Conservation (phyloP, 306 rosid species). For the Sicyos baderoa region DNA sequence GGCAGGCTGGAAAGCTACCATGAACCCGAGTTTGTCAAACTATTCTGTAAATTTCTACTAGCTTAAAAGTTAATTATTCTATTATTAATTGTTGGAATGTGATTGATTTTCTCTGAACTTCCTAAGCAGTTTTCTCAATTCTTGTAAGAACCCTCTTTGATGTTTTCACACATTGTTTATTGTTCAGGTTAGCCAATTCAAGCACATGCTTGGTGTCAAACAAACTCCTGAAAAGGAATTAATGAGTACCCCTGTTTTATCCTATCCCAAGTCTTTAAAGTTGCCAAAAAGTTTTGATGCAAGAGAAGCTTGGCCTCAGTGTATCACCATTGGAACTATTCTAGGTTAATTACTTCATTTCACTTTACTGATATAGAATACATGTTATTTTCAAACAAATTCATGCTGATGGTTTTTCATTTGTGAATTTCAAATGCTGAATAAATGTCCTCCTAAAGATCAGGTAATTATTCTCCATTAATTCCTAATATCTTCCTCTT, state of each 20-base stretch:
- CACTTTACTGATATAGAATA: constrained; percentile 13
- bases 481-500: background rate
- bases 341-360: constrained; percentile 40
- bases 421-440: constrained; percentile 31
- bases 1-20: constrained; percentile 87
- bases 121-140: background rate
- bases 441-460: constrained; percentile 43
- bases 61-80: background rate
- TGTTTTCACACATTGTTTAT: constrained; percentile 14
- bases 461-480: constrained; percentile 43
- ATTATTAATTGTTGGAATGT: background rate
- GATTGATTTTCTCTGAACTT: background rate
- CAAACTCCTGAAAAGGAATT: constrained; percentile 42
- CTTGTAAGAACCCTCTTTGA: constrained; percentile 5
- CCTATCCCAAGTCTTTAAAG: constrained; percentile 59
- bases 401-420: constrained; percentile 32
- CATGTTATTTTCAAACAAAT: constrained; percentile 8
- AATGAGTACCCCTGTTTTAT: constrained; percentile 31
- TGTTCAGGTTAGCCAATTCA: constrained; percentile 69
- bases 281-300: constrained; percentile 74
- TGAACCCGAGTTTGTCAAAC: constrained; percentile 69
- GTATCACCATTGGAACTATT: constrained; percentile 71
- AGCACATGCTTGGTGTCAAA: constrained; percentile 83
- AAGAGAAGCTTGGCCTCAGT: constrained; percentile 78
- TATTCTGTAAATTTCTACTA: constrained; percentile 48